Evolutionary conservation across 2,329 filamentous ascomycete species (phyloP).

Genomic region (Fusarium irregulare): DNA sequence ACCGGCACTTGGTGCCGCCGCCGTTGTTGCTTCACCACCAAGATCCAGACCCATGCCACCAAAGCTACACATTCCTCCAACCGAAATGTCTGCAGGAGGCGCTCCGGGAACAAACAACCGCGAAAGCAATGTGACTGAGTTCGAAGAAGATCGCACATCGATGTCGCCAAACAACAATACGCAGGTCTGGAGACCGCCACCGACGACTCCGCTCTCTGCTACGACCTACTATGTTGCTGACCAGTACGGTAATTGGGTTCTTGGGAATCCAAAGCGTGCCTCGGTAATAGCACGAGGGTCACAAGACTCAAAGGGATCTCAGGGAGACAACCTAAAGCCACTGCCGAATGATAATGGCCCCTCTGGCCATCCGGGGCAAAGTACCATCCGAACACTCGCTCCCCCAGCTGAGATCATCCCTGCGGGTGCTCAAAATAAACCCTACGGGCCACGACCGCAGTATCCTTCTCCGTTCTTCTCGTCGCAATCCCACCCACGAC

Average conservation of each 20-base stretch:
- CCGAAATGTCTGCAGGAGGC: constrained; percentile 7
- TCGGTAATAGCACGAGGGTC: constrained; percentile 42
- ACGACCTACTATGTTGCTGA: constrained; percentile 64
- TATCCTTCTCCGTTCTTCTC: constrained; percentile 44
- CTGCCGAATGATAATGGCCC: constrained; percentile 40
- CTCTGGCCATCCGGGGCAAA: constrained; percentile 4
- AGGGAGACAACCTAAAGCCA: constrained; percentile 19
- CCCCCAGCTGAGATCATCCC: constrained; percentile 50
- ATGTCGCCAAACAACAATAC: constrained; percentile 51
- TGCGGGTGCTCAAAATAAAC: constrained; percentile 40
- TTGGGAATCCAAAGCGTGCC: constrained; percentile 54
- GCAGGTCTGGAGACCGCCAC: constrained; percentile 64
- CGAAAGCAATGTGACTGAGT: constrained; percentile 63
- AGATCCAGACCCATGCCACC: constrained; percentile 38
- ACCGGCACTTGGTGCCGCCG: constrained; percentile 15
- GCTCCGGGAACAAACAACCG: constrained; percentile 39
- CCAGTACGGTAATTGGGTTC: constrained; percentile 65
- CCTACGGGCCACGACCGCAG: constrained; percentile 36
- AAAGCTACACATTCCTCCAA: constrained; percentile 47
- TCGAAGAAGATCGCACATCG: constrained; percentile 61
- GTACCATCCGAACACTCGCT: constrained; percentile 28
- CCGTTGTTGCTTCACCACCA: constrained; percentile 25
- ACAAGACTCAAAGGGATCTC: constrained; percentile 28
- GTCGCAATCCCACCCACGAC: constrained; percentile 38
- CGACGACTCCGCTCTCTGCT: constrained; percentile 58